phyloP scores from a whole-genome alignment of 2,329 filamentous ascomycete species.

The Fusarium fracticaudum region DNA sequence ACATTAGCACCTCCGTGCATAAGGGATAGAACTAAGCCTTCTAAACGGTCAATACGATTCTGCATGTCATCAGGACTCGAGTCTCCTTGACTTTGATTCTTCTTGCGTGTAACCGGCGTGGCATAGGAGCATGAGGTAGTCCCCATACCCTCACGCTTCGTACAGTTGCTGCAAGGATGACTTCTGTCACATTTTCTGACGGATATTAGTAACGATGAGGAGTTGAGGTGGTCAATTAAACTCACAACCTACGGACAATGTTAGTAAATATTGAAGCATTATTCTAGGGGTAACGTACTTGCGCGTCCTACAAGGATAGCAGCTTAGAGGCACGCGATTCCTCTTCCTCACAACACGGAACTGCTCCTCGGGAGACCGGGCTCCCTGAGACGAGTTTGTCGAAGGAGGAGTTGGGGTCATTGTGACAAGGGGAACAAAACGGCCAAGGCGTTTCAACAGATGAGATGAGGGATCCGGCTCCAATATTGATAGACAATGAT shows the following conservation, averaged over 20 bases:
- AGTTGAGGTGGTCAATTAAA: neutral
- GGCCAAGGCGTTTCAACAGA: conserved; percentile 32
- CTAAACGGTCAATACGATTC: conserved; percentile 93
- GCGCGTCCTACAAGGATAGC: conserved; percentile 87
- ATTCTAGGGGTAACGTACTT: conserved; percentile 70
- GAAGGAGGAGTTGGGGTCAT: conserved; percentile 84
- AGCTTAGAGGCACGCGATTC: conserved; percentile 91
- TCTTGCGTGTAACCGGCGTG: conserved; percentile 74
- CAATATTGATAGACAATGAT: conserved; percentile 5
- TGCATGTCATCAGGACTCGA: conserved; percentile 93
- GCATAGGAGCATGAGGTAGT: conserved; percentile 87
- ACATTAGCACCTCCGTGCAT: conserved; percentile 83
- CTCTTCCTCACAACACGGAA: conserved; percentile 90
- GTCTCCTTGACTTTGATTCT: conserved; percentile 70
- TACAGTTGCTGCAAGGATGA: conserved; percentile 93
- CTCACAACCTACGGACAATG: conserved; percentile 51
- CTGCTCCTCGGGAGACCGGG: conserved; percentile 84
- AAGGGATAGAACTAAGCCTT: conserved; percentile 88
- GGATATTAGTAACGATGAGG: conserved; percentile 21
- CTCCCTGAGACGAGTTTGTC: conserved; percentile 78
- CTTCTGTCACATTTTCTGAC: conserved; percentile 91
- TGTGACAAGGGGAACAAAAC: conserved; percentile 41
- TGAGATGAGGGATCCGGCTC: conserved; percentile 28
- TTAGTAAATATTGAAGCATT: conserved; percentile 44
- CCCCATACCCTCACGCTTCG: conserved; percentile 87